Evolutionary conservation across 2,329 filamentous ascomycete species (phyloP).

Genomic region (Lachnellula suecica): DNA sequence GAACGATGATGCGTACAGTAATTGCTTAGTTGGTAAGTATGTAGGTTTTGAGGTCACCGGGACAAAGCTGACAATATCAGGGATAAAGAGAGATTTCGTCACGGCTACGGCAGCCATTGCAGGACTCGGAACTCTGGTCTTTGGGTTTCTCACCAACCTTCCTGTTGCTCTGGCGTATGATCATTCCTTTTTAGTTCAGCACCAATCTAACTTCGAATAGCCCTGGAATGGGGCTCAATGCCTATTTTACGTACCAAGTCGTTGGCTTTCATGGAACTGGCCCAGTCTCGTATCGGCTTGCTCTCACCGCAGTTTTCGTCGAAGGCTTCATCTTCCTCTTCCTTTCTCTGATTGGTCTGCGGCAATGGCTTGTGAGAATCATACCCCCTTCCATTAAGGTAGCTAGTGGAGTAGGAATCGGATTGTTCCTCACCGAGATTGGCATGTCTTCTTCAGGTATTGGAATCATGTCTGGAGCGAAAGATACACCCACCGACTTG

Average conservation of each 20-base stretch:
- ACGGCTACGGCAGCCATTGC: slow-evolving; percentile 82
- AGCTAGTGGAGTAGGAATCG: slow-evolving; percentile 64
- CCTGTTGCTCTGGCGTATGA: slow-evolving; percentile 73
- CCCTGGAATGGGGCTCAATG: slow-evolving; percentile 67
- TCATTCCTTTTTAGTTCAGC: background rate
- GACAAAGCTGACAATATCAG: slow-evolving; percentile 31
- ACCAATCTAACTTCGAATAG: slow-evolving; percentile 35
- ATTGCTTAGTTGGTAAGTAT: slow-evolving; percentile 38
- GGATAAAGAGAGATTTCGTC: slow-evolving; percentile 73
- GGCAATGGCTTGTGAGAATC: slow-evolving; percentile 69
- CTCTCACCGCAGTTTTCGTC: slow-evolving; percentile 63
- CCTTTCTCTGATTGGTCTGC: slow-evolving; percentile 65
- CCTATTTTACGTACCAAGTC: slow-evolving; percentile 67
- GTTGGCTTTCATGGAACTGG: slow-evolving; percentile 60
- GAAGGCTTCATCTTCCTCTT: slow-evolving; percentile 65
- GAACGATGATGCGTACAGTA: slow-evolving; percentile 39
- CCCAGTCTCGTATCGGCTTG: slow-evolving; percentile 55
- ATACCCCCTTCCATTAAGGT: slow-evolving; percentile 66
- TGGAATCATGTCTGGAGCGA: slow-evolving; percentile 72
- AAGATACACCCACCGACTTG: slow-evolving; percentile 69
- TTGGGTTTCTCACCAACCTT: slow-evolving; percentile 80
- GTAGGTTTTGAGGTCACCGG: too few relatives aligned
- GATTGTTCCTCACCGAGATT: slow-evolving; percentile 62
- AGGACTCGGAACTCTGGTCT: slow-evolving; percentile 71
- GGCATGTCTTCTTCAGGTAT: slow-evolving; percentile 79